Base-by-base conservation (phyloP, 2,329 filamentous ascomycete genomes). In the Sclerotinia trifoliorum region DNA sequence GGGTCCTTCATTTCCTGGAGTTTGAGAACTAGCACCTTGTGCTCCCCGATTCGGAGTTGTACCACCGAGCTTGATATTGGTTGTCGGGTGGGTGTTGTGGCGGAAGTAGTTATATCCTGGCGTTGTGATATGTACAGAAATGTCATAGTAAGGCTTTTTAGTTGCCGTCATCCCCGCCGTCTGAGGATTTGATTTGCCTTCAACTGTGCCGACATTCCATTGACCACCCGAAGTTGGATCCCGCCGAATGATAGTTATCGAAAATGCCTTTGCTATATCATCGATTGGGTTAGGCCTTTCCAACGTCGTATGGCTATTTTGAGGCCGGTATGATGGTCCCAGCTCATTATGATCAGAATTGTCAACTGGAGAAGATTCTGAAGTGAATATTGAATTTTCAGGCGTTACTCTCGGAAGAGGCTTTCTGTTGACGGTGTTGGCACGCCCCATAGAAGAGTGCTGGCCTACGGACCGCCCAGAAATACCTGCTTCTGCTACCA, bases 161-260 rank as follows among this genome's bases (percentile, higher is more conserved):
- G 77, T 76, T 74, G 63, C 72, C 74, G 63, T 26, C 21, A 66
- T 68, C 54, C 46, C 70, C 17, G 10, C 21, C 5, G 44, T 54
- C 5, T 26, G 52, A 26, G 67, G 67, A 56, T 61, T 67, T 35
- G 49, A 55, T 57, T 51, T 73, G 68, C 76, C 75, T 63, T 83
- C 84, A 61, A 93, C 83, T 66, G 83, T 87, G 29, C 88, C 91
- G 17, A 93, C 84, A 75, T 93, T 93, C 90, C 90, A 93, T 77
- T 93, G 91, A 66, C 83, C 83, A 10, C 87, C 87, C 11, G 88
- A 86, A 29, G 84, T 82, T 1, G 89, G 89, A 76, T 93, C 89
- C 71, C 90, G 86, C n/a, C 91, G 88, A 73, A 93, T 92, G 19
- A 94, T 78, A 0, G 87, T 78, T 68, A 78, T 75, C 13, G 74